Percentiles rank a stretch among this genome's conserved stretches.
These are phyloP conservation scores for Thuja plicata DNA, from an alignment of 83 land plant species.

Conservation along the genomic window DNA sequence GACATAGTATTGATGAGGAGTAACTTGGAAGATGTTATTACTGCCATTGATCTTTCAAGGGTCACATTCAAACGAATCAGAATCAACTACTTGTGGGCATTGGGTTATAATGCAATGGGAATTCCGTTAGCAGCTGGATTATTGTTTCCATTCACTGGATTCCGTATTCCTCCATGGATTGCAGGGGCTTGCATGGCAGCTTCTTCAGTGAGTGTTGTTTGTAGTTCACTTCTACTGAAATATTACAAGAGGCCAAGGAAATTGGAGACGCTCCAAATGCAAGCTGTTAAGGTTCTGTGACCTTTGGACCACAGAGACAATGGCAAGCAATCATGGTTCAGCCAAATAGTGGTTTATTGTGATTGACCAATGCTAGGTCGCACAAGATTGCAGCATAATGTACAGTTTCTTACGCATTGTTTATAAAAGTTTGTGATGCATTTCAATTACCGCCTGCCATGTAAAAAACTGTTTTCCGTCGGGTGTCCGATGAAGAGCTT, in stretches of 20 bases:
- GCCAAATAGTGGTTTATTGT: background rate
- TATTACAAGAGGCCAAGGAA: slow-evolving; percentile 54
- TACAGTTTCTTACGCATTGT: background rate
- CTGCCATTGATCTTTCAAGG: slow-evolving; percentile 60
- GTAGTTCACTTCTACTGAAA: slow-evolving; percentile 59
- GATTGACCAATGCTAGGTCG: background rate
- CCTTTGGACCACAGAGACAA: background rate
- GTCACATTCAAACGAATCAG: slow-evolving; percentile 54
- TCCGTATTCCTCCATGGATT: slow-evolving; percentile 71
- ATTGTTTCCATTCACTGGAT: slow-evolving; percentile 51
- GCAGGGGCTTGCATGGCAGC: slow-evolving; percentile 87
- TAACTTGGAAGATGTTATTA: slow-evolving; percentile 69
- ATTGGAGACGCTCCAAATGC: slow-evolving; percentile 31
- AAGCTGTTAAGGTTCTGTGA: slow-evolving; percentile 15
- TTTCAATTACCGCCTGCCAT: background rate
- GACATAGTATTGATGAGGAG: slow-evolving; percentile 76
- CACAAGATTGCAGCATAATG: background rate
- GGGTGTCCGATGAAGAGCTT: background rate
- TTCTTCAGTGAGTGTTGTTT: slow-evolving; percentile 74
- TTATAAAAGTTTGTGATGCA: background rate
- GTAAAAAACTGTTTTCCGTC: background rate
- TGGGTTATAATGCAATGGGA: slow-evolving; percentile 59
- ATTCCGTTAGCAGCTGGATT: slow-evolving; percentile 74
- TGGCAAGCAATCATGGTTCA: background rate
- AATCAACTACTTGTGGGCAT: slow-evolving; percentile 66